Percentiles rank a stretch among this genome's conserved stretches.
phyloP scores from a whole-genome alignment of 1,139 yeast genomes.

The Kodamaea sp. region DNA sequence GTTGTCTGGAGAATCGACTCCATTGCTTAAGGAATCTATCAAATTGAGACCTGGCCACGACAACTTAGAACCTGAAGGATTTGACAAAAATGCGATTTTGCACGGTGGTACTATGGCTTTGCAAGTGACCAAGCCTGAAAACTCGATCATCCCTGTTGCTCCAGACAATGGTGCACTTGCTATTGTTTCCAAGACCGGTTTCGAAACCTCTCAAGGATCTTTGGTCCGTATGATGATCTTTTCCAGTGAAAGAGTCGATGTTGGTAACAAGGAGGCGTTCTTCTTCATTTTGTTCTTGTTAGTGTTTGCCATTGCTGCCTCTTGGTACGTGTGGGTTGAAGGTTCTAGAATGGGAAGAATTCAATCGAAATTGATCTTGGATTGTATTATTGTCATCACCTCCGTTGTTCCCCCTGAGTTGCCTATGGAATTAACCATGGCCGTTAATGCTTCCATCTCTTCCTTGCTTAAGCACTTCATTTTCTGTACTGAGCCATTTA shows the following conservation, averaged over 20 bases:
- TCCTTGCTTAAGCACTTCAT: slow-evolving; percentile 85
- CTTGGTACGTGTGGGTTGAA: slow-evolving; percentile 98
- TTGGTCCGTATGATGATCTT: slow-evolving; percentile 97
- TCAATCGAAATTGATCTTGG: slow-evolving; percentile 88
- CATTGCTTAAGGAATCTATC: slow-evolving; percentile 88
- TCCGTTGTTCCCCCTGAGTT: slow-evolving; percentile 99
- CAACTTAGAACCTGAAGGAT: slow-evolving; percentile 67
- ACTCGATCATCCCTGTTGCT: slow-evolving; percentile 52
- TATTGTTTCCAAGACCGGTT: slow-evolving; percentile 88
- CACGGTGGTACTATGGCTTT: slow-evolving; percentile 98
- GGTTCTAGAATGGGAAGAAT: slow-evolving; percentile 95
- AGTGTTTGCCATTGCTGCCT: slow-evolving; percentile 90
- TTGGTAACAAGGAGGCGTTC: slow-evolving; percentile 92
- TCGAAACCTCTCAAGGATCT: slow-evolving; percentile 97
- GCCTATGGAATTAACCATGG: slow-evolving; percentile 99
- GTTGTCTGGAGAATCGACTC: slow-evolving; percentile 98
- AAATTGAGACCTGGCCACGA: slow-evolving; percentile 79
- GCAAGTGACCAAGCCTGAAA: slow-evolving; percentile 77
- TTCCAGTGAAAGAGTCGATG: slow-evolving; percentile 95
- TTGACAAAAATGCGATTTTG: slow-evolving; percentile 85
- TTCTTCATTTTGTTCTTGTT: slow-evolving; percentile 87
- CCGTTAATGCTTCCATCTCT: slow-evolving; percentile 88
- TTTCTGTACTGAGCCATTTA: slow-evolving; percentile 97
- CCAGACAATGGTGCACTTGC: slow-evolving; percentile 96
- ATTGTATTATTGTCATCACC: slow-evolving; percentile 92